Evolutionary conservation across 768 basidiomycete genomes (phyloP), one percentile per base, ranked within the genome.

Genomic region (Psilocybe azurescens): DNA sequence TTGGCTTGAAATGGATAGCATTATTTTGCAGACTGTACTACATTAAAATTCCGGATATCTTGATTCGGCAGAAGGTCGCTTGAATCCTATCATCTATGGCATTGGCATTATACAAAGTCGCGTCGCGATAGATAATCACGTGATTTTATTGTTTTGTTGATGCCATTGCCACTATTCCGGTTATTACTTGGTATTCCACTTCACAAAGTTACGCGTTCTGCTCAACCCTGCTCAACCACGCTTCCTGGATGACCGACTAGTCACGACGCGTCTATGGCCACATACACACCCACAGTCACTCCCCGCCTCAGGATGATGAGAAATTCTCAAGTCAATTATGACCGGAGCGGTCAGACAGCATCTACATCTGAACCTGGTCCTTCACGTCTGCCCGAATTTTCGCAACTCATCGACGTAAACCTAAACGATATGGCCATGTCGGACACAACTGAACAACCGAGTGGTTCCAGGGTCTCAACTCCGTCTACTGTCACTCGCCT

Each of bases 301-400:
- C 76, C 80, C 44, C 80, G 77, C 50, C 75, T 78, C 51, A 75
- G 78, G 61, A 69, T 77, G 60, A 68, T 73, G 41, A 74, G 76
- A 58, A 73, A 72, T 58, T 65, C 74, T n/a, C 65, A 69, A 18
- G 54, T 65, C 33, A 41, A 61, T 44, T 69, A 73, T 52, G 74
- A 74, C 63, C 68, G 60, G 24, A 72, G 61, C 67, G 72, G 61
- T 48, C 65, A 67, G 28, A 69, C 64, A 49, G 65, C 65, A 38
- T 70, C 74, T 28, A 67, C 70, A 30, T 67, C 72, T 20, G 70
- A 73, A 46, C 69, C 76, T 49, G 78, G 77, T 49, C 75, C 79
- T 52, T 78, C 79, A 62, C 75, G 73, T 66, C 69, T 77, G 52
- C 72, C 74, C 7, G 76, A 78, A 13, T 58, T 74, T 63, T 72